Conservation (phyloP, 169 alveolate species). For the Plasmodium malariae region DNA sequence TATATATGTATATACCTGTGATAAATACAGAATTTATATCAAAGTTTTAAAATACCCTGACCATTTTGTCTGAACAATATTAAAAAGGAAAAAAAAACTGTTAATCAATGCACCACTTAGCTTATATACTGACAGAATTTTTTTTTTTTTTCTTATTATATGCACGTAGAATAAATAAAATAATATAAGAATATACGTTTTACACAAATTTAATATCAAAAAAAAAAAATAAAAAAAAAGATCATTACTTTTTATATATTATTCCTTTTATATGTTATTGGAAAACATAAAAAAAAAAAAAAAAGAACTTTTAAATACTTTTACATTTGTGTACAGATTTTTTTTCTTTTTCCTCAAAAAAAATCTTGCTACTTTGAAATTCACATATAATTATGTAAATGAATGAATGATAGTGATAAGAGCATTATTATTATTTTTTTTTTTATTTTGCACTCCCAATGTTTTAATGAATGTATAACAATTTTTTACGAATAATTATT, state of each 20-base stretch:
- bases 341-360: constrained; percentile 36
- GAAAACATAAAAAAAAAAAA: constrained; percentile 39
- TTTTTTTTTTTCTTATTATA: constrained; percentile 45
- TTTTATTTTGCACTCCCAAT: constrained; percentile 30
- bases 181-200: constrained; percentile 11
- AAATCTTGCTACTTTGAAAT: constrained; percentile 26
- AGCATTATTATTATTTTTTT: not conserved
- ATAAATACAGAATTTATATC: constrained; percentile 48
- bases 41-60: constrained; percentile 29
- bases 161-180: constrained; percentile 7
- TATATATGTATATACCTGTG: constrained; percentile 6
- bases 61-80: constrained; percentile 43
- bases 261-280: constrained; percentile 10
- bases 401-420: constrained; percentile 4
- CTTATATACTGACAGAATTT: constrained; percentile 73
- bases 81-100: constrained; percentile 19
- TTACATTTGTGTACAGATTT: constrained; percentile 28
- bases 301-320: constrained; percentile 10
- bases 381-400: not conserved
- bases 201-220: constrained; percentile 47
- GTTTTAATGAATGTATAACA: constrained; percentile 13
- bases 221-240: not conserved
- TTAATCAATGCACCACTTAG: constrained; percentile 73
- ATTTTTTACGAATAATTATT: constrained; percentile 24
- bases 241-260: not conserved